These are phyloP conservation scores for Herpotrichia juniperi DNA, from an alignment of 2,329 filamentous ascomycete species.

Conservation along the genomic window DNA sequence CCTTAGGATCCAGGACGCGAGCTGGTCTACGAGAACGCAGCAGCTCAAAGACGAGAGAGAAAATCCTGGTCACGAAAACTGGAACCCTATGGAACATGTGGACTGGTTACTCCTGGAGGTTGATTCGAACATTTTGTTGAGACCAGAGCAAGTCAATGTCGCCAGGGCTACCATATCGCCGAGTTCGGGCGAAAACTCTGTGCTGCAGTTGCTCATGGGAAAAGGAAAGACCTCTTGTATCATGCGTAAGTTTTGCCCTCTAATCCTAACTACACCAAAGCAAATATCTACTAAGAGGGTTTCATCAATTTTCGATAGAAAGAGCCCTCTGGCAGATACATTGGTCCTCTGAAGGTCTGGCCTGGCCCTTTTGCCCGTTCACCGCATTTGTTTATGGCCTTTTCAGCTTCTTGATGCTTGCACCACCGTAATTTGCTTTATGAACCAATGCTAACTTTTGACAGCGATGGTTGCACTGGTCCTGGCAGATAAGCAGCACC, in stretches of 20 bases:
- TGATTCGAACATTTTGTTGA: conserved; percentile 67
- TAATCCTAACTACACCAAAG: no score
- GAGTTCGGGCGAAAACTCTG: conserved; percentile 58
- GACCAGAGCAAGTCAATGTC: conserved; percentile 67
- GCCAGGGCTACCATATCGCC: conserved; percentile 66
- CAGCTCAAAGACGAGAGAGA: conserved; percentile 50
- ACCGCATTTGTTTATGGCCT: no score
- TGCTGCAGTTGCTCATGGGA: conserved; percentile 72
- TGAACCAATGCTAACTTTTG: conserved; percentile 12
- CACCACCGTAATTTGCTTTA: no score
- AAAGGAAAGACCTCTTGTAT: conserved; percentile 72
- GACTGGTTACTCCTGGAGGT: conserved; percentile 73
- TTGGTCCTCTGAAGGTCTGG: no score
- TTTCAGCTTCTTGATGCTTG: not conserved
- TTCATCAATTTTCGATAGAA: no score
- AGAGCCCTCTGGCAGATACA: no score
- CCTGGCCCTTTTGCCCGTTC: no score
- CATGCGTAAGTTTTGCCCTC: conserved; percentile 33
- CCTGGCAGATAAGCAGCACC: conserved; percentile 45
- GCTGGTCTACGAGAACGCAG: conserved; percentile 22
- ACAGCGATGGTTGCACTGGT: conserved; percentile 60
- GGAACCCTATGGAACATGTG: conserved; percentile 59
- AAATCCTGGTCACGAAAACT: conserved; percentile 61
- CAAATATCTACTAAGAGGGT: no score
- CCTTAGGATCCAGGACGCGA: conserved; percentile 49